Conservation (phyloP, 495 filamentous ascomycete genomes). For the Opeltia flavorubescens region DNA sequence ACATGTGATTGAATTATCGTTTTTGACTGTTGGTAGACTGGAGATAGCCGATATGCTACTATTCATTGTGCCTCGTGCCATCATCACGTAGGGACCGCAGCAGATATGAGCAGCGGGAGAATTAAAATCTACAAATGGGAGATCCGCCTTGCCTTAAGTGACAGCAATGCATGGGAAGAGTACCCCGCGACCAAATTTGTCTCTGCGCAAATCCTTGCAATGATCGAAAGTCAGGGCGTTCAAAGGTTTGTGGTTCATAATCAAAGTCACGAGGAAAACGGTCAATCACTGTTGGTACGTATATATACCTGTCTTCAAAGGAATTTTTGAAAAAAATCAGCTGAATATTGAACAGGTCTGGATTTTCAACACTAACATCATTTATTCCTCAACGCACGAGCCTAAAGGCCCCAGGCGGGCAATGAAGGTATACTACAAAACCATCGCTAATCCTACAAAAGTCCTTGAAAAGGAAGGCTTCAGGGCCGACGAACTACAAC, state of each 20-base stretch:
- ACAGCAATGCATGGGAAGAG: conserved; percentile 17
- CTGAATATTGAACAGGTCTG: conserved; percentile 32
- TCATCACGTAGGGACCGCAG: conserved; percentile 25
- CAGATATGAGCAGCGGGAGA: conserved; percentile 28
- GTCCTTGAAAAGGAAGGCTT: conserved; percentile 39
- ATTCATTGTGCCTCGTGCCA: conserved; percentile 30
- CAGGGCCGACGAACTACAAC: conserved; percentile 49
- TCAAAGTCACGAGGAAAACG: conserved; percentile 13
- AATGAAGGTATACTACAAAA: conserved; percentile 53
- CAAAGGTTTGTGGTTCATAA: conserved; percentile 34
- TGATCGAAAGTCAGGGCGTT: conserved; percentile 34
- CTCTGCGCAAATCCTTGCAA: conserved; percentile 35
- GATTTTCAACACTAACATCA: conserved; percentile 57
- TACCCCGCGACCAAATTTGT: conserved; percentile 37
- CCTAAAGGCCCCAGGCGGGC: conserved; percentile 31
- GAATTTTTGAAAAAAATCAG: conserved; percentile 23
- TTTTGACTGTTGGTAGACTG: no score
- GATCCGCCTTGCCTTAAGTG: conserved; percentile 18
- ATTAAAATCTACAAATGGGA: conserved; percentile 39
- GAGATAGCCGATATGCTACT: conserved; percentile 9
- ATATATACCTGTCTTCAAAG: conserved; percentile 11
- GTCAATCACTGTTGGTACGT: conserved; percentile 29
- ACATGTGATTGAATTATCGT: conserved; percentile 10
- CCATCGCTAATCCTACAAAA: conserved; percentile 33
- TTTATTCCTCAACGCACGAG: conserved; percentile 40